Evolutionary conservation across 352 stramenopile species (phyloP).

Genomic region (Globisporangium abappressorium): DNA sequence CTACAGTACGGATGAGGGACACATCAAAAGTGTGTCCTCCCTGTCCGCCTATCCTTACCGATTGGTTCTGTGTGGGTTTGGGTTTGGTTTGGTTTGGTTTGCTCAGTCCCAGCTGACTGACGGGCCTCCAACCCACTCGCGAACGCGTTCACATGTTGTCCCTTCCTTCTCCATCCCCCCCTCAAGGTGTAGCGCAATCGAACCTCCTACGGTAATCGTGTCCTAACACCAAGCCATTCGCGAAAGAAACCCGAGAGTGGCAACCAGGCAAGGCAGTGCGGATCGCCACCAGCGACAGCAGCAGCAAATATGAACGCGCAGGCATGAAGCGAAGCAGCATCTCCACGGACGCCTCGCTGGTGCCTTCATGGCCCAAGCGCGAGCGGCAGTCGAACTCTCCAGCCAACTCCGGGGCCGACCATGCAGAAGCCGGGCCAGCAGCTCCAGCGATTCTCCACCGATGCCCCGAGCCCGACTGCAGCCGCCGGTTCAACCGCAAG

Average conservation of each 20-base stretch:
- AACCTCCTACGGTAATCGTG: not conserved
- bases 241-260: not conserved
- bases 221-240: constrained; percentile 1
- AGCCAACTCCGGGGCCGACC: not conserved
- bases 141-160: not conserved
- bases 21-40: not conserved
- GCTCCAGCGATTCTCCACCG: constrained; percentile 12
- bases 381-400: not conserved
- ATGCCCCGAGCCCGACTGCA: constrained; percentile 27
- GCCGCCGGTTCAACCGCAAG: constrained; percentile 40
- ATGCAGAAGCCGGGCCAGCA: not conserved
- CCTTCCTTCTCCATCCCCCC: not conserved
- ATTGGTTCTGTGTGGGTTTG: not conserved
- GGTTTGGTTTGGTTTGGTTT: not conserved
- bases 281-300: not conserved
- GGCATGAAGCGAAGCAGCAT: constrained; percentile 12
- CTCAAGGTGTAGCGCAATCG: not conserved
- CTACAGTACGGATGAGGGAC: not conserved
- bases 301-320: constrained; percentile 12
- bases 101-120: not conserved
- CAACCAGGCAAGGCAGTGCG: not conserved
- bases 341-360: not conserved
- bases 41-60: not conserved
- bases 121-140: not conserved
- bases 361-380: not conserved